These are phyloP conservation scores for Penicillium salamii DNA, from an alignment of 495 filamentous ascomycete species.

Conservation along the genomic window DNA sequence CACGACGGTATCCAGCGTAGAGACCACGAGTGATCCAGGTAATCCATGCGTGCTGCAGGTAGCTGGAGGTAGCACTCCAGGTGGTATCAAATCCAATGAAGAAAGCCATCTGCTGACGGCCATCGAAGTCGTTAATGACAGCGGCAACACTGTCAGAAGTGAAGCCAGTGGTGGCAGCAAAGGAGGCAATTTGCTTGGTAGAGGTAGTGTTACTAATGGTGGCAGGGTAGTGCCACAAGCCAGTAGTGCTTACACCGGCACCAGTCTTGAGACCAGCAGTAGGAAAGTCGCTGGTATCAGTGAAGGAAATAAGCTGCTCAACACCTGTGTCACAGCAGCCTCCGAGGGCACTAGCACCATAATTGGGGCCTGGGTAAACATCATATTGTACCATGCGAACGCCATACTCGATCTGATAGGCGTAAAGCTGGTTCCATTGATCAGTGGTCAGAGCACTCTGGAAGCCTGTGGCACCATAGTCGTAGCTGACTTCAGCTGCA, in stretches of 20 bases:
- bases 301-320: slow-evolving; percentile 52
- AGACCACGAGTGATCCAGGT: slow-evolving; percentile 59
- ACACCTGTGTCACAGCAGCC: slow-evolving; percentile 49
- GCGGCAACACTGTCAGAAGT: slow-evolving; percentile 43
- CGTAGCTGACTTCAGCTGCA: slow-evolving; percentile 54
- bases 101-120: slow-evolving; percentile 61
- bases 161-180: slow-evolving; percentile 35
- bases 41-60: slow-evolving; percentile 62
- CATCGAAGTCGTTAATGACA: slow-evolving; percentile 58
- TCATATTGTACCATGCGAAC: slow-evolving; percentile 61
- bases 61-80: slow-evolving; percentile 55
- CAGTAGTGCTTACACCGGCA: slow-evolving; percentile 50
- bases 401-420: slow-evolving; percentile 56
- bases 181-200: slow-evolving; percentile 52
- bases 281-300: slow-evolving; percentile 45
- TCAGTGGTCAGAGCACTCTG: slow-evolving; percentile 53
- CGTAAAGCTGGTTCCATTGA: slow-evolving; percentile 56
- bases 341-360: slow-evolving; percentile 38
- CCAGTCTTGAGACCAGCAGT: slow-evolving; percentile 49
- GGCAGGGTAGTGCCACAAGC: slow-evolving; percentile 58
- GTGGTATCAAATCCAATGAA: slow-evolving; percentile 54
- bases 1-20: slow-evolving; percentile 53
- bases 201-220: slow-evolving; percentile 50
- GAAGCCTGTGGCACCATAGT: slow-evolving; percentile 43
- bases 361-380: slow-evolving; percentile 52